A percentile compares a stretch with the other conserved stretches of the same genome.
phyloP scores from a whole-genome alignment of 1,284 basidiomycete genomes.

The Cystobasidiaceae sp. region DNA sequence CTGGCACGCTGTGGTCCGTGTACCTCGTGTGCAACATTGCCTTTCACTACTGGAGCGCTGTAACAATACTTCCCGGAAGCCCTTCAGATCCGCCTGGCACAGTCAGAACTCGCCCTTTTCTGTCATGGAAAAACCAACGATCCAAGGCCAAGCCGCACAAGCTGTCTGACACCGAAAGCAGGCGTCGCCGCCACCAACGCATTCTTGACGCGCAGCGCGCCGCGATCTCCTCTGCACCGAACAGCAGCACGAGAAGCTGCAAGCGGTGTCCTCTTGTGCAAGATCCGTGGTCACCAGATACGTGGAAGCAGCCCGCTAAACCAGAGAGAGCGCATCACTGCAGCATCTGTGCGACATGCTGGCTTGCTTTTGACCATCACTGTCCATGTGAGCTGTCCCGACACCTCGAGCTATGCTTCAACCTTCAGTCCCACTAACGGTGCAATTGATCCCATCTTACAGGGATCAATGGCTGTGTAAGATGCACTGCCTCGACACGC shows the following conservation, averaged over 20 bases:
- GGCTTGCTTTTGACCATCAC: constrained; percentile 91
- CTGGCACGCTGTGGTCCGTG: constrained; percentile 33
- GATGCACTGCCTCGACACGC: constrained; percentile 1
- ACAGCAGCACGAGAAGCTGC: constrained; percentile 33
- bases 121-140: constrained; percentile 10
- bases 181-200: neutral
- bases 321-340: constrained; percentile 95
- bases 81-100: constrained; percentile 26
- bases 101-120: constrained; percentile 1
- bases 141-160: neutral
- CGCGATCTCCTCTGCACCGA: neutral
- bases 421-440: neutral
- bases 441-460: constrained; percentile 36
- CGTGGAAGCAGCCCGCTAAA: constrained; percentile 57
- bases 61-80: constrained; percentile 34
- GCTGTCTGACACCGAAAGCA: neutral
- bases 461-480: constrained; percentile 93
- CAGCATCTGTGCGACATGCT: constrained; percentile 82
- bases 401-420: constrained; percentile 28
- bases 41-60: constrained; percentile 41
- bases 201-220: neutral
- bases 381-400: neutral
- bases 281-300: constrained; percentile 48
- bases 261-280: constrained; percentile 47
- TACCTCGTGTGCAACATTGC: constrained; percentile 38